These are phyloP conservation scores for Prunus yedoensis DNA, from an alignment of 331 rosid genomes.

Conservation along the genomic window DNA sequence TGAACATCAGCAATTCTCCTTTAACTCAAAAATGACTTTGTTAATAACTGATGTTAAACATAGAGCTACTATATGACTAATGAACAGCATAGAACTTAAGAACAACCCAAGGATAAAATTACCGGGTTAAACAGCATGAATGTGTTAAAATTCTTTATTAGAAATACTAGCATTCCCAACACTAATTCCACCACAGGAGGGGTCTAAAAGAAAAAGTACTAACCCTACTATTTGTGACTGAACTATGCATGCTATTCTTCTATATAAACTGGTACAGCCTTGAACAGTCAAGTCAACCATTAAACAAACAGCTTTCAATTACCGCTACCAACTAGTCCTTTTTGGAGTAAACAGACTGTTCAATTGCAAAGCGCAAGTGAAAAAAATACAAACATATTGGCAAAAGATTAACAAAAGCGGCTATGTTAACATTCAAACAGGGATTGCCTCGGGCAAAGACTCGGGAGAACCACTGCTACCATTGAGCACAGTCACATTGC, in stretches of 20 bases:
- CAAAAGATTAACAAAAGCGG: constrained; percentile 15
- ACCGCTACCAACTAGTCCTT: constrained; percentile 25
- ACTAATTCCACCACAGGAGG: neutral
- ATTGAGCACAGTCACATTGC: constrained; percentile 91
- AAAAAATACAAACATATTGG: constrained; percentile 11
- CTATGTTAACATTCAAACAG: constrained; percentile 35
- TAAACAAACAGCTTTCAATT: constrained; percentile 21
- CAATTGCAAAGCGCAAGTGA: constrained; percentile 20
- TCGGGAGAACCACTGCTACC: constrained; percentile 73
- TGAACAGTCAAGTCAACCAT: constrained; percentile 17
- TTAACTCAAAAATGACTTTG: too few species aligned
- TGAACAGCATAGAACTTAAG: neutral
- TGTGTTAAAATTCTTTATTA: neutral
- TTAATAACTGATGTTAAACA: neutral
- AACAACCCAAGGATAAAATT: too few species aligned
- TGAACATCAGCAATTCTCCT: too few species aligned
- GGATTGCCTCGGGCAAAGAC: constrained; percentile 52
- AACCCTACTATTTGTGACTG: neutral
- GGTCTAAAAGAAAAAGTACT: neutral
- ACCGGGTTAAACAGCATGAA: neutral
- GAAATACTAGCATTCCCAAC: neutral
- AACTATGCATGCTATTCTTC: constrained; percentile 19
- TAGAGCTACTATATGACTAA: too few species aligned
- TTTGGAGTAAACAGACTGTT: constrained; percentile 28
- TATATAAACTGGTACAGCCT: constrained; percentile 16